phyloP scores from a whole-genome alignment of 1,139 yeast species.

The Pichiaceae sp. region DNA sequence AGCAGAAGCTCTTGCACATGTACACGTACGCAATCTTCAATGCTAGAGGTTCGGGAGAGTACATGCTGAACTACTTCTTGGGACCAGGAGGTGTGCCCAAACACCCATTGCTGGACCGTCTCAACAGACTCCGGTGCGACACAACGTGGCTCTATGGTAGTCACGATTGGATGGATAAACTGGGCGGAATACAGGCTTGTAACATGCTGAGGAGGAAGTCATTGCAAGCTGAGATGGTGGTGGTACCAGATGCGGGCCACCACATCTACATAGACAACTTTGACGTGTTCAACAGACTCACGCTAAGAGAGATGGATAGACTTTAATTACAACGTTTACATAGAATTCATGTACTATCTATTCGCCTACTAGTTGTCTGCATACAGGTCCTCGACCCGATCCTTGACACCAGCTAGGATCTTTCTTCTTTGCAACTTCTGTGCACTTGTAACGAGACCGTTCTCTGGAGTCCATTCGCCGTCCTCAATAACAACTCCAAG shows the following conservation, averaged over 20 bases:
- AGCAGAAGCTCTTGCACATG: constrained; percentile 42
- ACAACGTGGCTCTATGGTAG: constrained; percentile 66
- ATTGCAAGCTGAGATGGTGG: constrained; percentile 32
- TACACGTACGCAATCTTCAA: constrained; percentile 68
- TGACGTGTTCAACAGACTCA: constrained; percentile 38
- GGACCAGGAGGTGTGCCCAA: constrained; percentile 76
- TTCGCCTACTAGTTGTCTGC: constrained; percentile 10
- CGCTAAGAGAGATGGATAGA: constrained; percentile 36
- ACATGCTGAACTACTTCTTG: constrained; percentile 56
- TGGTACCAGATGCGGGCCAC: constrained; percentile 55
- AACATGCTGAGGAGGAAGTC: constrained; percentile 17
- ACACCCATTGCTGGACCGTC: constrained; percentile 41
- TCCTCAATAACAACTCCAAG: constrained; percentile 72
- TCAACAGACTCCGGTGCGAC: constrained; percentile 41
- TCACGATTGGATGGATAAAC: constrained; percentile 69
- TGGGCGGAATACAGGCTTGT: constrained; percentile 43
- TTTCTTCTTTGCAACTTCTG: constrained; percentile 94
- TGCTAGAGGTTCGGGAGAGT: constrained; percentile 69
- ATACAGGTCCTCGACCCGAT: constrained; percentile 52
- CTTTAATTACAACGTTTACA: constrained; percentile 6
- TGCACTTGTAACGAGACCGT: constrained; percentile 88
- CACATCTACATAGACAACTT: constrained; percentile 62
- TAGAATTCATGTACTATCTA: not conserved
- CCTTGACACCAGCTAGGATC: constrained; percentile 61
- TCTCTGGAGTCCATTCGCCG: constrained; percentile 97